Conservation (phyloP, 106 monocot species). For the Phalaenopsis aphrodite region DNA sequence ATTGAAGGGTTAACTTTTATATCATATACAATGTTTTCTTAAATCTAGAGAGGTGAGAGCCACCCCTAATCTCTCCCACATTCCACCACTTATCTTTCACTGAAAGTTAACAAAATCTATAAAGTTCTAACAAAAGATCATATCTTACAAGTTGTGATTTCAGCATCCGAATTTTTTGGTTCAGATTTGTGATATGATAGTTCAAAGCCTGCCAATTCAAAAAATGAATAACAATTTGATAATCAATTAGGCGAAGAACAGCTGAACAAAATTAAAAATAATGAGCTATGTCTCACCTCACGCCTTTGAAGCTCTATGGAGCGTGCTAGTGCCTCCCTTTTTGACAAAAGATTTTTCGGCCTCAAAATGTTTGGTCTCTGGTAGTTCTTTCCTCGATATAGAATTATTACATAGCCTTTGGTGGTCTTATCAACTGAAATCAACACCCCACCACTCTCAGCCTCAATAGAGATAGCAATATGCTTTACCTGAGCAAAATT, state of each 20-base stretch:
- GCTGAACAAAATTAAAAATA: background rate
- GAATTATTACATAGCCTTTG: slow-evolving; percentile 75
- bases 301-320: slow-evolving; percentile 96
- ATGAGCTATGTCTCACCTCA: slow-evolving; percentile 43
- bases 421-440: slow-evolving; percentile 96
- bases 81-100: too few species aligned
- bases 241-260: background rate
- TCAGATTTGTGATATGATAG: slow-evolving; percentile 57
- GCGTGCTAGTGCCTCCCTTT: slow-evolving; percentile 72
- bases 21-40: too few species aligned
- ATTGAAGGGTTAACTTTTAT: too few species aligned
- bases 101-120: background rate
- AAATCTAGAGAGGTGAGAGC: too few species aligned
- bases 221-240: background rate
- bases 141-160: slow-evolving; percentile 56
- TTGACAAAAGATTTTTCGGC: slow-evolving; percentile 75
- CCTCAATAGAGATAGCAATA: slow-evolving; percentile 83
- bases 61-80: too few species aligned
- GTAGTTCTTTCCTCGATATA: slow-evolving; percentile 96
- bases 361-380: slow-evolving; percentile 44
- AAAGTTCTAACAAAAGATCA: background rate
- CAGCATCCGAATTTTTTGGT: slow-evolving; percentile 40
- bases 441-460: slow-evolving; percentile 89
- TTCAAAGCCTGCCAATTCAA: slow-evolving; percentile 54
- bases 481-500: slow-evolving; percentile 85